A percentile compares a stretch with the other conserved stretches of the same genome.
Conservation (phyloP, 75 land plant species). For the Selaginella tamariscina region DNA sequence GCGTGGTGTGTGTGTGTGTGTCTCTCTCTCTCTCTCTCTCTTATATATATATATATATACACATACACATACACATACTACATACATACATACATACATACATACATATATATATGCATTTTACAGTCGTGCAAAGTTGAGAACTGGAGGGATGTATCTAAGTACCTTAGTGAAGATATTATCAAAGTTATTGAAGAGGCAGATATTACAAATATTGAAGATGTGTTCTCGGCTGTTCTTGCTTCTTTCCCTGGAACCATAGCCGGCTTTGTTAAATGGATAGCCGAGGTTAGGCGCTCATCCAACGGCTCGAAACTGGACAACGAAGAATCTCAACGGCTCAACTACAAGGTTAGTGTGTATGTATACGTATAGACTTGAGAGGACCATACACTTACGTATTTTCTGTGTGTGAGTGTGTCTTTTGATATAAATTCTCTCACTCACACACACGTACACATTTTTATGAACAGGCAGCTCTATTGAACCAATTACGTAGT, state of each 20-base stretch:
- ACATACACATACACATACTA: no score
- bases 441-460: not conserved
- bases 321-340: constrained; percentile 48
- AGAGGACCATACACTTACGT: no score
- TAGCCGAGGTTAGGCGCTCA: constrained; percentile 55
- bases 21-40: no score
- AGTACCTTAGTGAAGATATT: constrained; percentile 43
- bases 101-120: constrained; percentile 7
- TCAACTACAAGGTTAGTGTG: constrained; percentile 48
- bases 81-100: constrained; percentile 5
- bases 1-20: no score
- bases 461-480: constrained; percentile 41
- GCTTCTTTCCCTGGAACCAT: constrained; percentile 36
- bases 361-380: no score
- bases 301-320: constrained; percentile 34
- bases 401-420: no score
- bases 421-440: not conserved
- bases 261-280: constrained; percentile 61
- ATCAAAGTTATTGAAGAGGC: constrained; percentile 31
- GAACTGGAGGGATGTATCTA: constrained; percentile 46
- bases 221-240: constrained; percentile 35
- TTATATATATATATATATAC: no score
- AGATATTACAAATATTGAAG: constrained; percentile 23
- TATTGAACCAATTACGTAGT: constrained; percentile 41
- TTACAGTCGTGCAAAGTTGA: constrained; percentile 67